Evolutionary conservation across 2,329 filamentous ascomycete genomes (phyloP), one percentile per base, ranked within the genome.

Genomic region (Camillea tinctor): DNA sequence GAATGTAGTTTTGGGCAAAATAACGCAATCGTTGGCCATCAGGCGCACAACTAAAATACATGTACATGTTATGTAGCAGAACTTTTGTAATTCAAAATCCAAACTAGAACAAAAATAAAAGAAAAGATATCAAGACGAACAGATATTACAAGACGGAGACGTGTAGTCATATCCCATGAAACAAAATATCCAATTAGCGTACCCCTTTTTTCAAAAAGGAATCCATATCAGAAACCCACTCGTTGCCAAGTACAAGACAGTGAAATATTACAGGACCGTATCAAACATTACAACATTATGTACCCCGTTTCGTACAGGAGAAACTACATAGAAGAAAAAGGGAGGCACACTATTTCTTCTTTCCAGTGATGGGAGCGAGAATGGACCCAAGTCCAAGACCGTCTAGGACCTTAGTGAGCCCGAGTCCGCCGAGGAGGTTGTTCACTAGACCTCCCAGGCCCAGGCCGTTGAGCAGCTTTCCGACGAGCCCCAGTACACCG

Each of bases 401-500:
- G 7, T 87, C 86, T 17, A 96, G 83, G 20, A 95, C 79, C 73
- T 90, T 91, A 75, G 88, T 87, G 60, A 96, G 81, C 15, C 91
- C 91, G 20, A 95, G 77, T 1, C 89, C 89, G 58, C 91, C 90
- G 1, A 97, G 83, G 3, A 96, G 79, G 54, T 88, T 88, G 64
- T 94, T 91, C 67, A 97, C 85, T 0, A 97, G 75, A 17, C 90
- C 89, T 61, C 93, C 93, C 1, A 97, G 84, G 59, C 93, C 93
- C 24, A 97, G 85, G 4, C 90, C 91, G 68, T 89, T 88, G 60
- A 95, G 83, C 62, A 96, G 79, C 71, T 88, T 88, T 58, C 92
- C 93, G 20, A 97, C 92, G 1, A 97, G 83, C 50, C 90, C 90
- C 6, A 97, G 81, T 0, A 97, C 93, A 74, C 93, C 93, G 55